Evolutionary conservation across 2,329 filamentous ascomycete genomes (phyloP), one percentile per base, ranked within the genome.

Genomic region (Paramyrothecium roridum): DNA sequence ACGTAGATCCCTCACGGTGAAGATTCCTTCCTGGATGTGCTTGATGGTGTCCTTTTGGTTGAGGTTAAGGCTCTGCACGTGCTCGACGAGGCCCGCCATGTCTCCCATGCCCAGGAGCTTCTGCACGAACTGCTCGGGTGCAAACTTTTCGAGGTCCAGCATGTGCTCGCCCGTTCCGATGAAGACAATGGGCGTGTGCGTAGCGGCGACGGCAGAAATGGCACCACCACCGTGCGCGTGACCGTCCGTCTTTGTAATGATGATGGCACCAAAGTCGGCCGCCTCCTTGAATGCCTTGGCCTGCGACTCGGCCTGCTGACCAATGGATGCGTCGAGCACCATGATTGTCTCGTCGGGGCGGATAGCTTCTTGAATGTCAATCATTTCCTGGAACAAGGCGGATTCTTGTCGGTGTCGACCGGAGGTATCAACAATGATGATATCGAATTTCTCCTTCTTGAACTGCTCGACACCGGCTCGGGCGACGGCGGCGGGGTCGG

Each of bases 11-110:
- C 95, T 89, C 34, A 99, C 84, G 0, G 95, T 96, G 73, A 98
- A 99, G 60, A 97, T 93, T 54, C 95, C 95, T 67, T 97, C 93
- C 8, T 91, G 89, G 62, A 99, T 96, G 76, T 99, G 93, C 79
- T 99, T 99, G 82, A 99, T 97, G 3, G 95, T 98, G 66, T 98
- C 93, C 75, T 99, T 98, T 63, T 97, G 95, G 73, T 98, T 93
- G 51, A 97, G 84, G 70, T 96, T 97, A 52, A 99, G 83, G 33
- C 89, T 91, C 71, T 99, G 95, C 1, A 99, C 95, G 69, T 99
- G 95, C 74, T 99, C 95, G 12, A 99, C 90, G 33, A 99, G 76
- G 0, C 95, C 93, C 23, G 90, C 88, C 81, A 99, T 96, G 67
- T 99, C 95, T 48, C 95, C 95, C 92, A 98, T 98, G 52, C 95